Percentiles rank a stretch among this genome's conserved stretches.
These are phyloP conservation scores for Spathaspora sp. DNA, from an alignment of 1,139 yeast species.

Conservation along the genomic window DNA sequence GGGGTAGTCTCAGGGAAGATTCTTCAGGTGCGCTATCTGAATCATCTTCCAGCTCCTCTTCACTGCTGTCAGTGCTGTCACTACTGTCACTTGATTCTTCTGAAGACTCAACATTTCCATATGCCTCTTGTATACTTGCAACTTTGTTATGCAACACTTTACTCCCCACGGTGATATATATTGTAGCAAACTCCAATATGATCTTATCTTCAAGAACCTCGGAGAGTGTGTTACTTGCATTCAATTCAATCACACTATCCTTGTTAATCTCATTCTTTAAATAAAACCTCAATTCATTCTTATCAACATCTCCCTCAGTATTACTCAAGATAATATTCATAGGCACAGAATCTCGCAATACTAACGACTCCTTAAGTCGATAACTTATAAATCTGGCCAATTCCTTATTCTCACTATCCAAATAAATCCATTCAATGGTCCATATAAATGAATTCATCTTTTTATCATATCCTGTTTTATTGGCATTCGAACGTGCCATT, in stretches of 20 bases:
- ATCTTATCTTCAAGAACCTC: constrained; percentile 53
- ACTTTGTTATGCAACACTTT: constrained; percentile 15
- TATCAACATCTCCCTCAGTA: constrained; percentile 16
- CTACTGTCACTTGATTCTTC: constrained; percentile 14
- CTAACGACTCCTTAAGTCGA: constrained; percentile 41
- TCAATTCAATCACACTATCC: constrained; percentile 24
- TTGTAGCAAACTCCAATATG: constrained; percentile 78
- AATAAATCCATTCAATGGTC: constrained; percentile 74
- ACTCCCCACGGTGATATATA: constrained; percentile 40
- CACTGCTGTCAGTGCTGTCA: constrained; percentile 6
- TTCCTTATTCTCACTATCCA: constrained; percentile 26
- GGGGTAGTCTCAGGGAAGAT: constrained; percentile 18
- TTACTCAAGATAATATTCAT: constrained; percentile 23
- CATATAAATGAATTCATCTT: constrained; percentile 62
- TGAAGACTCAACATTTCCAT: constrained; percentile 13
- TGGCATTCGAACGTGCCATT: constrained; percentile 66
- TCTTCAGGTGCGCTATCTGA: constrained; percentile 20
- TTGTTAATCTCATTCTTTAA: constrained; percentile 32
- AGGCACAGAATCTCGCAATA: constrained; percentile 41
- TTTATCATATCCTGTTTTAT: constrained; percentile 76
- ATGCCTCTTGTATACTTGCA: constrained; percentile 19
- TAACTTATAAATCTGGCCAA: constrained; percentile 41
- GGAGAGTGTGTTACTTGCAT: constrained; percentile 26
- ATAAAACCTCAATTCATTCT: constrained; percentile 28
- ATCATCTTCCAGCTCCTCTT: constrained; percentile 1